phyloP scores from a whole-genome alignment of 805 yeast genomes.

The Dipodascus albidus region DNA sequence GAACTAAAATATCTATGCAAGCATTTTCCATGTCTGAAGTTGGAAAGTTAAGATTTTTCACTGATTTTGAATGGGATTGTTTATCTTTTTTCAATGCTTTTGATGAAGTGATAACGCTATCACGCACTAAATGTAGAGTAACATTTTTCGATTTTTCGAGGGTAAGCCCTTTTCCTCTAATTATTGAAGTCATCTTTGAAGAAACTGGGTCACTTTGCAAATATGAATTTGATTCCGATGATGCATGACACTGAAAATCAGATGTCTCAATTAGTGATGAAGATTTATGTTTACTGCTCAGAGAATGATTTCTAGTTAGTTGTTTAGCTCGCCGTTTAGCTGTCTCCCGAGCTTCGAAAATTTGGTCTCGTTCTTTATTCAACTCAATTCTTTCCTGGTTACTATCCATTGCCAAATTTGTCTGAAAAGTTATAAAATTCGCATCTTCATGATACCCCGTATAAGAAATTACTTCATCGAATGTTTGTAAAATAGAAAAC shows the following conservation, averaged over 20 bases:
- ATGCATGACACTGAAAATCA: constrained; percentile 6
- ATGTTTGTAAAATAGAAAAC: constrained; percentile 81
- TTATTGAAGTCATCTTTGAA: background rate
- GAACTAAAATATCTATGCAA: constrained; percentile 57
- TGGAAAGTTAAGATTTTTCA: constrained; percentile 8
- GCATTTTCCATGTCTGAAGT: constrained; percentile 18
- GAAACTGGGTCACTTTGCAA: constrained; percentile 35
- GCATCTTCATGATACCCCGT: constrained; percentile 84
- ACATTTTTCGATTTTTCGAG: background rate
- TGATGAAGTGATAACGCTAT: background rate
- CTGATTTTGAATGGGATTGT: too few species aligned
- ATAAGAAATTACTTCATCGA: constrained; percentile 77
- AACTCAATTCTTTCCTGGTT: constrained; percentile 98
- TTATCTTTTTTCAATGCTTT: too few species aligned
- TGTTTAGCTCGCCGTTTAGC: constrained; percentile 92
- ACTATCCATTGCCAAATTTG: constrained; percentile 92
- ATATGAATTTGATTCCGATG: constrained; percentile 49
- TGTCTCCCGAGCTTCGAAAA: constrained; percentile 92
- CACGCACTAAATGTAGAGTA: background rate
- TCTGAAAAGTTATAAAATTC: constrained; percentile 67
- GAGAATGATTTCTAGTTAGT: constrained; percentile 5
- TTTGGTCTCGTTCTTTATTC: constrained; percentile 92
- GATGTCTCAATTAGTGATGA: too few species aligned
- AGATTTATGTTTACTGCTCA: background rate
- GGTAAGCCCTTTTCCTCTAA: background rate